Conservation (phyloP, 805 yeast species). For the Pichia manshurica region DNA sequence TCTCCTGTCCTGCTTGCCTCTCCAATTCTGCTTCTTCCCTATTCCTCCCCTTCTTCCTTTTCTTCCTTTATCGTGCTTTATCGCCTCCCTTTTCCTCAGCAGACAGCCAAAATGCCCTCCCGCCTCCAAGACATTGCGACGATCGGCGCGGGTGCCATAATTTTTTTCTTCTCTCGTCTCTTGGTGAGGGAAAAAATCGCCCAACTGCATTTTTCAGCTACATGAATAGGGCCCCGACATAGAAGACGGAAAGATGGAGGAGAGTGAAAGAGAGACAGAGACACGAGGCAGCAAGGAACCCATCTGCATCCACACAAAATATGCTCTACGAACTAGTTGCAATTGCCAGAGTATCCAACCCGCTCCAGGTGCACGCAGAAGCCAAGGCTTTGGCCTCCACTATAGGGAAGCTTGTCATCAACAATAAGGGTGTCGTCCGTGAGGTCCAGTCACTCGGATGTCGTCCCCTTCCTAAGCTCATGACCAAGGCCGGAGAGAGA, state of each 20-base stretch:
- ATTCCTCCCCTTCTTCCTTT: neutral
- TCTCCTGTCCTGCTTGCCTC: neutral
- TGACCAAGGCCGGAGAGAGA: conserved; percentile 79
- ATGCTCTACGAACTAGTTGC: conserved; percentile 92
- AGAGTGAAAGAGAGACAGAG: neutral
- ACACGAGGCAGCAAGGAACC: neutral
- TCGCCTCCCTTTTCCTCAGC: neutral
- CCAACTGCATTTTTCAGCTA: too few species aligned
- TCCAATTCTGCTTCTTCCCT: neutral
- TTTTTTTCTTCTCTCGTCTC: too few species aligned
- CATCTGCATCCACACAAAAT: neutral
- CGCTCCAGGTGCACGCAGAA: conserved; percentile 46
- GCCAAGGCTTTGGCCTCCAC: conserved; percentile 56
- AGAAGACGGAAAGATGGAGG: neutral
- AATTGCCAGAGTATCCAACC: conserved; percentile 73
- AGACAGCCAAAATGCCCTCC: neutral
- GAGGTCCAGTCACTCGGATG: conserved; percentile 75
- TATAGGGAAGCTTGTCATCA: conserved; percentile 74
- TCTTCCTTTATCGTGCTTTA: neutral
- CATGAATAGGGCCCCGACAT: too few species aligned
- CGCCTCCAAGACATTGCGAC: neutral
- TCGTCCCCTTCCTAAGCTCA: conserved; percentile 70
- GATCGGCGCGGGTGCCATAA: neutral
- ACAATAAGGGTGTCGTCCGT: conserved; percentile 92
- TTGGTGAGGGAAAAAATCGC: neutral